Evolutionary conservation across 805 yeast genomes (phyloP), one percentile per base, ranked within the genome.

Genomic region (Myxozyma vanderwaltii): DNA sequence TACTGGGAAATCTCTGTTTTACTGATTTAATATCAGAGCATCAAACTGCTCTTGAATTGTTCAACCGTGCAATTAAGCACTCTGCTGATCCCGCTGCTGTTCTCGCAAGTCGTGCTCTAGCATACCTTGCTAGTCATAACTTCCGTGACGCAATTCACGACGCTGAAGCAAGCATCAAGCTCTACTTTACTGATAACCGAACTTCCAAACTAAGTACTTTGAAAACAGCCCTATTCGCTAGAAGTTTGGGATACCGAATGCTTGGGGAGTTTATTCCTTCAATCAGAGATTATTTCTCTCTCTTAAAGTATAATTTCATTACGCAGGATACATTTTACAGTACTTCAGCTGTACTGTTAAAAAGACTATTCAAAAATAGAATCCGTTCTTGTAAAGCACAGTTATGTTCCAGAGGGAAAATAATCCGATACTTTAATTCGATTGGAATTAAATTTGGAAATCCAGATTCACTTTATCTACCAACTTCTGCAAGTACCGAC

Each of bases 81-180:
- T 45, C 49, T 12, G n/a, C 36, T 23, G 12, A 8, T 13, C 49
- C 38, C 19, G 27, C 38, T 5, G 15, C 15, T 38, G 38, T 45
- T 19, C 49, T 45, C 4, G 49, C 49, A 8, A n/a, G 38, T 4
- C 49, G 49, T 24, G 49, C 49, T 10, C 17, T 45, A 15, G 49
- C 49, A 5, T 17, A 27, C 36, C 38, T 45, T 15, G 36, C 36
- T 6, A 26, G 4, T 8, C 36, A 17, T 7, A 3, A 17, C 35
- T 29, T 15, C 23, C 3, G 5, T 3, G 49, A 13, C 23, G 49
- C 49, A 3, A 12, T 26, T n/a, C 15, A 1, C 8, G 49, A 45
- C 49, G 49, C 49, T 21, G 17, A 10, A 21, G 24, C 4, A 15
- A 31, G 33, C 24, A 21, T 45, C 23, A 10, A n/a, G 31, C 19